These are phyloP conservation scores for Zasmidium citrigriseum DNA, from an alignment of 2,329 filamentous ascomycete species.

Conservation along the genomic window DNA sequence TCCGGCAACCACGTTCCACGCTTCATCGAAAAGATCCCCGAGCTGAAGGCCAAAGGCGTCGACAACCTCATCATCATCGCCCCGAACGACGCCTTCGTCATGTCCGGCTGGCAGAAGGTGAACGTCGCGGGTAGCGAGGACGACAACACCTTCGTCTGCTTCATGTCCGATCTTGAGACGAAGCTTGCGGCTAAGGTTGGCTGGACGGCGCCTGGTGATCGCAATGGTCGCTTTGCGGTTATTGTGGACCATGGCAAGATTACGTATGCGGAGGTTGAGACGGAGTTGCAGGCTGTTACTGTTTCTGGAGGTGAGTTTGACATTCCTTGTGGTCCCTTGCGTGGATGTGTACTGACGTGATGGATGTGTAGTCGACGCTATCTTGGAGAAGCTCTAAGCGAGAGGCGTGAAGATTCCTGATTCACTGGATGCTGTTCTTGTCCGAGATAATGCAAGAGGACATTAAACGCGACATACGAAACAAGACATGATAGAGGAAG, in stretches of 20 bases:
- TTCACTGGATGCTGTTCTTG: not conserved
- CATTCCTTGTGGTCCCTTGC: not conserved
- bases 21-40: conserved; percentile 20
- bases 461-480: not conserved
- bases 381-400: conserved; percentile 13
- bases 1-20: conserved; percentile 23
- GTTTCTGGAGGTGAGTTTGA: conserved; percentile 17
- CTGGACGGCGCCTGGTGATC: conserved; percentile 24
- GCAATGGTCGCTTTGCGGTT: conserved; percentile 23
- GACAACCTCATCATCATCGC: conserved; percentile 25
- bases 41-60: conserved; percentile 22
- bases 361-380: conserved; percentile 6
- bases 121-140: conserved; percentile 18
- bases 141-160: conserved; percentile 24
- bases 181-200: conserved; percentile 23
- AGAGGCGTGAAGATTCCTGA: not conserved
- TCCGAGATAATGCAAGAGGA: not conserved
- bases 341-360: not conserved
- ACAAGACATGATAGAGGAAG: not conserved
- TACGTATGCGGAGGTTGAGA: conserved; percentile 23
- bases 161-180: conserved; percentile 24
- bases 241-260: conserved; percentile 25
- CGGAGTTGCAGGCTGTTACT: conserved; percentile 22
- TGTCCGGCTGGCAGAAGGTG: conserved; percentile 26
- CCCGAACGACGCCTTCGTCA: conserved; percentile 24